phyloP scores from a whole-genome alignment of 2,329 filamentous ascomycete species.

The Calonectria henricotiae region DNA sequence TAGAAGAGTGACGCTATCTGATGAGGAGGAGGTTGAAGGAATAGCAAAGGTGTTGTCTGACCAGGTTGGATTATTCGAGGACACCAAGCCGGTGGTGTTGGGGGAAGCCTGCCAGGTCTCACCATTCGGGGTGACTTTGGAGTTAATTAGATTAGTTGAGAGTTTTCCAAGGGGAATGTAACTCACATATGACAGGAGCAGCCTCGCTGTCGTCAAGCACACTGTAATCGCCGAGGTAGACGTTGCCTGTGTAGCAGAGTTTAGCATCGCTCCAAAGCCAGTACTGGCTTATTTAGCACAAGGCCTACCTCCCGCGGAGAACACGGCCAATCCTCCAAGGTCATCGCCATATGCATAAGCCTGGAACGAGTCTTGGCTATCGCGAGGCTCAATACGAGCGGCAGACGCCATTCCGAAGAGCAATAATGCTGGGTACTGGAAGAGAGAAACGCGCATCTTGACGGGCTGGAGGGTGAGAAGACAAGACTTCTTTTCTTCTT shows the following conservation, averaged over 20 bases:
- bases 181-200: conserved; percentile 34
- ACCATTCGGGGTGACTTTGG: conserved; percentile 25
- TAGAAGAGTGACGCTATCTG: conserved; percentile 29
- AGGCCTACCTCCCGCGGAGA: conserved; percentile 25
- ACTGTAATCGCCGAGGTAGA: conserved; percentile 35
- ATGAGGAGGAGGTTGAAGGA: conserved; percentile 31
- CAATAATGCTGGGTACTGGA: conserved; percentile 4
- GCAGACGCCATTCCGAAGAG: conserved; percentile 17
- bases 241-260: conserved; percentile 12
- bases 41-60: conserved; percentile 36
- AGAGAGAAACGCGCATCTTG: conserved; percentile 6
- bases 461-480: background rate
- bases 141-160: background rate
- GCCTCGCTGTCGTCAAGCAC: conserved; percentile 28
- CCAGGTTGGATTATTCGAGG: conserved; percentile 28
- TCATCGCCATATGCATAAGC: conserved; percentile 28
- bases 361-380: conserved; percentile 14
- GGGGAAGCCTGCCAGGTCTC: conserved; percentile 33
- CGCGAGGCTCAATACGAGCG: conserved; percentile 6
- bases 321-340: conserved; percentile 26
- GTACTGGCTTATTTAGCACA: background rate
- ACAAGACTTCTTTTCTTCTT: background rate
- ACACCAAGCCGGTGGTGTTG: conserved; percentile 30
- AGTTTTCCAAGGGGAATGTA: background rate
- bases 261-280: background rate